Evolutionary conservation across 257 asterid genomes (phyloP).

Genomic region (Nicotiana undulata): DNA sequence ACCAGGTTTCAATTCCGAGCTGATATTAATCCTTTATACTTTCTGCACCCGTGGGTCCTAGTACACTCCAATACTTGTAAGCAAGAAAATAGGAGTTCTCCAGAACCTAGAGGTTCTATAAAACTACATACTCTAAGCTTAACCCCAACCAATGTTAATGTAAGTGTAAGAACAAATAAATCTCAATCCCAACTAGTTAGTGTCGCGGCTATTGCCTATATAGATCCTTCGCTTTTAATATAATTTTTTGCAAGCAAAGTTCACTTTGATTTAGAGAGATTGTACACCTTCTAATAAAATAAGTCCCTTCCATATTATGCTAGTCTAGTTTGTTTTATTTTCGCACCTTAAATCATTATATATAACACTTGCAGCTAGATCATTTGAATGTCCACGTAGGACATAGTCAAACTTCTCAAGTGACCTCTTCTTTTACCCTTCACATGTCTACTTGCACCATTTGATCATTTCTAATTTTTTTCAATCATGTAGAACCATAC

Average conservation of each 20-base stretch:
- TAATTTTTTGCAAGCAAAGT: not conserved
- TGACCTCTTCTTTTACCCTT: not conserved
- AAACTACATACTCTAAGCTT: not conserved
- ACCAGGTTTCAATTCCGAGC: not conserved
- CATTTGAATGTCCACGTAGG: not conserved
- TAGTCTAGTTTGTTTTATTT: not conserved
- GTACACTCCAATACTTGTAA: not conserved
- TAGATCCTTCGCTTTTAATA: not conserved
- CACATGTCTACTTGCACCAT: not conserved
- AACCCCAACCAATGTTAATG: not conserved
- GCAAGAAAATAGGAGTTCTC: not conserved
- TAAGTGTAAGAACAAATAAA: not conserved
- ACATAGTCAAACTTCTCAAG: not conserved
- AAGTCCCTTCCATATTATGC: not conserved
- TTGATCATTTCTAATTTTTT: not conserved
- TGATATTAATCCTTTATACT: not conserved
- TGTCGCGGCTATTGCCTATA: not conserved
- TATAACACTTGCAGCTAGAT: not conserved
- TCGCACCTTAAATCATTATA: not conserved
- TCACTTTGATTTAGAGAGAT: not conserved
- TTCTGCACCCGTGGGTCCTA: not conserved
- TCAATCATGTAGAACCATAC: not conserved
- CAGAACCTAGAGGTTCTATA: not conserved
- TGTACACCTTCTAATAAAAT: no score
- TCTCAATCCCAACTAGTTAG: not conserved